These are phyloP conservation scores for Leccinum boreale DNA, from an alignment of 768 basidiomycete species.

Conservation along the genomic window DNA sequence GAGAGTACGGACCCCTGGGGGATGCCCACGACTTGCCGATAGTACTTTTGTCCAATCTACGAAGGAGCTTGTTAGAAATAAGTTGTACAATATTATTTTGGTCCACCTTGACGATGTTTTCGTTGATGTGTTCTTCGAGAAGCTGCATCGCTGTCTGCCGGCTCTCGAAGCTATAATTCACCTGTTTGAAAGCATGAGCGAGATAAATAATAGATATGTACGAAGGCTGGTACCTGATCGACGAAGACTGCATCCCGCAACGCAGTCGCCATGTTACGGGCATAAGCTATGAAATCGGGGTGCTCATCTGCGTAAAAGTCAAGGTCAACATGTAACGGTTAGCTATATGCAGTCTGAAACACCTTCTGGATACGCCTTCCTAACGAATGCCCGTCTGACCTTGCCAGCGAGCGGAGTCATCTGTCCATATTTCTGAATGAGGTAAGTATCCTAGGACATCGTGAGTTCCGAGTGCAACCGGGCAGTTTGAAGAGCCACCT, in stretches of 20 bases:
- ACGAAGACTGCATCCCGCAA: slow-evolving; percentile 80
- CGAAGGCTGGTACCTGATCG: slow-evolving; percentile 58
- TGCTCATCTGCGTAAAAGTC: slow-evolving; percentile 55
- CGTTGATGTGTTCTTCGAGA: slow-evolving; percentile 84
- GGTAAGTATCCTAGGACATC: slow-evolving; percentile 59
- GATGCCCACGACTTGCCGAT: slow-evolving; percentile 89
- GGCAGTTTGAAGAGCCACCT: slow-evolving; percentile 40
- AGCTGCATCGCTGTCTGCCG: slow-evolving; percentile 64
- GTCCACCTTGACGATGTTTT: slow-evolving; percentile 85
- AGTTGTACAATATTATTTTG: neutral
- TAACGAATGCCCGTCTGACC: slow-evolving; percentile 53
- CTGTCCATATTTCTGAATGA: slow-evolving; percentile 67
- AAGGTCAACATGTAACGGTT: neutral
- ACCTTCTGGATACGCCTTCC: slow-evolving; percentile 71
- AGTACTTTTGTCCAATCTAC: slow-evolving; percentile 79
- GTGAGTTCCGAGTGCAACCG: neutral
- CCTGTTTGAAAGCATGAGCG: slow-evolving; percentile 30
- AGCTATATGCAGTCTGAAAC: neutral
- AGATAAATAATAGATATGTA: neutral
- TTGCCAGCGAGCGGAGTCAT: slow-evolving; percentile 55
- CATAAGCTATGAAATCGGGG: slow-evolving; percentile 69
- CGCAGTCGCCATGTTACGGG: slow-evolving; percentile 58
- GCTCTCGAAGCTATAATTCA: slow-evolving; percentile 49
- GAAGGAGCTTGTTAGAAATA: neutral
- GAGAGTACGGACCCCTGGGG: slow-evolving; percentile 98